Conservation (phyloP, 305 asterid genomes). For the Fraxinus dipetala region DNA sequence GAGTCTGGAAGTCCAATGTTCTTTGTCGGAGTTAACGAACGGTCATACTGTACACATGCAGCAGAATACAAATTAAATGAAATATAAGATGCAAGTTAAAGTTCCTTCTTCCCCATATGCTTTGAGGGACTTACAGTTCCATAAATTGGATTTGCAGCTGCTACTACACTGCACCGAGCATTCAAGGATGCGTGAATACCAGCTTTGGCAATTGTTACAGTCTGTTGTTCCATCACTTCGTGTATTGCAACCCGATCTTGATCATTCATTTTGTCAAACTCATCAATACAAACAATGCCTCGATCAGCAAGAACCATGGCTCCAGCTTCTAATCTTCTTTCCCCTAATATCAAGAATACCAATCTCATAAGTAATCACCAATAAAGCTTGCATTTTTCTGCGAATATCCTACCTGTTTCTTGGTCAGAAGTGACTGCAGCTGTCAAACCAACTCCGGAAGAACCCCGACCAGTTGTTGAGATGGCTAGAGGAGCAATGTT, state of each 20-base stretch:
- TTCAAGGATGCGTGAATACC: constrained; percentile 97
- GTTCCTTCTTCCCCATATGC: neutral
- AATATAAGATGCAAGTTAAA: constrained; percentile 4
- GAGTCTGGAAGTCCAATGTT: constrained; percentile 98
- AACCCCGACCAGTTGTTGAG: constrained; percentile 96
- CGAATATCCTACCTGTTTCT: constrained; percentile 71
- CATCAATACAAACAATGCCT: constrained; percentile 94
- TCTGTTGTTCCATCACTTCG: constrained; percentile 99
- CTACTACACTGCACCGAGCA: constrained; percentile 97
- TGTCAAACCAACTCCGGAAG: constrained; percentile 98
- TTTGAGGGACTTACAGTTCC: constrained; percentile 74
- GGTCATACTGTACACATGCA: constrained; percentile 66
- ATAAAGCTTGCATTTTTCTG: constrained; percentile 10
- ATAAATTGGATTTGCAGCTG: constrained; percentile 96
- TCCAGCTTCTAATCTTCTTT: constrained; percentile 93
- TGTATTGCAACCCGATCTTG: constrained; percentile 98
- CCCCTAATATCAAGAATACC: constrained; percentile 45
- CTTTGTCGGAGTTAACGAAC: constrained; percentile 90
- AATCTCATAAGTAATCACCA: constrained; percentile 20
- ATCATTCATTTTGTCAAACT: constrained; percentile 94
- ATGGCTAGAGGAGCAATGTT: constrained; percentile 96
- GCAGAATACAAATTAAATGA: neutral
- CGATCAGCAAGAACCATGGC: constrained; percentile 98
- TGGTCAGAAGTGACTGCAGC: constrained; percentile 99
- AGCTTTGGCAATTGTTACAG: constrained; percentile 96